These are phyloP conservation scores for Chlorella sorokiniana DNA, from an alignment of 139 green algal genomes.

Conservation along the genomic window DNA sequence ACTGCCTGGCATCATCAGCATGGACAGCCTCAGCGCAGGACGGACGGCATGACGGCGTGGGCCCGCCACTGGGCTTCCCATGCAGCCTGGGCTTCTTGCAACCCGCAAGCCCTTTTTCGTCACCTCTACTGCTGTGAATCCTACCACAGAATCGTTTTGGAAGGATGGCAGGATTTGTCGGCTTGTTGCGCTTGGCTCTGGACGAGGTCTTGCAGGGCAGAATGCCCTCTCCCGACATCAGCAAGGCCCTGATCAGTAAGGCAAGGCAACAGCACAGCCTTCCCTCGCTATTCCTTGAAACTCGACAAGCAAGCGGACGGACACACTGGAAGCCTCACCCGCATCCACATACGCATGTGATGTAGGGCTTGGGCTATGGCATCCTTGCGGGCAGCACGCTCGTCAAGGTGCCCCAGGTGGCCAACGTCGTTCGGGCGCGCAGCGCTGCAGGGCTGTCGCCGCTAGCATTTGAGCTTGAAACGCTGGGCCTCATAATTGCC, in stretches of 20 bases:
- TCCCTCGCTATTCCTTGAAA: too few species aligned
- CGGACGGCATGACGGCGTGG: too few species aligned
- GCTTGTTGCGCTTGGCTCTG: not conserved
- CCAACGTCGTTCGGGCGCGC: slow-evolving; percentile 47
- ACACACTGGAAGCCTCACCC: not conserved
- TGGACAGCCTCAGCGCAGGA: too few species aligned
- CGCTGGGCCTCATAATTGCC: slow-evolving; percentile 65
- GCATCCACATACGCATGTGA: not conserved
- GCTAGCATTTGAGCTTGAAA: slow-evolving; percentile 80
- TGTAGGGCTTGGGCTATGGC: slow-evolving; percentile 70
- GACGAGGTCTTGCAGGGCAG: slow-evolving; percentile 9
- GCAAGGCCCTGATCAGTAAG: slow-evolving; percentile 42
- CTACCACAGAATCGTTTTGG: not conserved
- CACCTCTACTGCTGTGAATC: not conserved
- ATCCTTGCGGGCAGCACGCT: slow-evolving; percentile 72
- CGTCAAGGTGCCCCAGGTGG: slow-evolving; percentile 84
- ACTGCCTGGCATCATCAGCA: too few species aligned
- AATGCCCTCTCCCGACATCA: slow-evolving; percentile 21
- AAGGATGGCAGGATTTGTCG: not conserved
- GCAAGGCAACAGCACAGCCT: not conserved
- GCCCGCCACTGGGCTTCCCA: too few species aligned
- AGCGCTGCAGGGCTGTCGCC: slow-evolving; percentile 73
- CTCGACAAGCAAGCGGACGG: too few species aligned
- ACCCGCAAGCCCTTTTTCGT: not conserved
- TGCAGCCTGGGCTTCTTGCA: too few species aligned